phyloP scores from a whole-genome alignment of 2,329 filamentous ascomycete species.

The Rhytidhysteron rufulum region DNA sequence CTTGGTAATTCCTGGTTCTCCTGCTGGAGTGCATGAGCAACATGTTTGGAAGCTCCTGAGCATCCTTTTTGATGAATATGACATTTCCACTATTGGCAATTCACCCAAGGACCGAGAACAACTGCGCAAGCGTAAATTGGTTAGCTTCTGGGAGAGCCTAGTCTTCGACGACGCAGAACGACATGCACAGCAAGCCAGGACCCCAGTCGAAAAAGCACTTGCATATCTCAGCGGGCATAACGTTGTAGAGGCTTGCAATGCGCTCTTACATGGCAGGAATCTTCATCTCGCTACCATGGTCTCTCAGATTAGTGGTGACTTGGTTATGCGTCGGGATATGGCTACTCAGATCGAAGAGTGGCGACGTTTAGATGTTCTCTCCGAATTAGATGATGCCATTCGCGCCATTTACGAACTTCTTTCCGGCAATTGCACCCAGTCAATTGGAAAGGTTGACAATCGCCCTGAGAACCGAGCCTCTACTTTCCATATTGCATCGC shows the following conservation, averaged over 20 bases:
- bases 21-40: constrained; percentile 57
- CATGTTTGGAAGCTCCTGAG: constrained; percentile 82
- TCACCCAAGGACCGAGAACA: constrained; percentile 35
- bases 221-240: constrained; percentile 74
- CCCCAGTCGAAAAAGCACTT: constrained; percentile 78
- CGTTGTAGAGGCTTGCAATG: constrained; percentile 76
- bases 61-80: constrained; percentile 71
- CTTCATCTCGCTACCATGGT: constrained; percentile 82
- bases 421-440: constrained; percentile 80
- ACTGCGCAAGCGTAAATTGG: constrained; percentile 59
- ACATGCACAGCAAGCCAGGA: constrained; percentile 55
- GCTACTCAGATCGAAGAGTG: constrained; percentile 77
- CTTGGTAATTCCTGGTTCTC: constrained; percentile 33
- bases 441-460: constrained; percentile 69
- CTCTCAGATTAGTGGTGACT: constrained; percentile 70
- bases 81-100: constrained; percentile 32
- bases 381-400: constrained; percentile 80
- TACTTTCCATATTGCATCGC: constrained; percentile 76
- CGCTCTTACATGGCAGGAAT: constrained; percentile 71
- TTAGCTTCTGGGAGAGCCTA: constrained; percentile 57
- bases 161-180: constrained; percentile 37
- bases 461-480: constrained; percentile 75
- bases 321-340: constrained; percentile 69
- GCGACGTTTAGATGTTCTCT: constrained; percentile 76
- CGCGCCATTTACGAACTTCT: constrained; percentile 87